phyloP scores from a whole-genome alignment of 257 asterid genomes.

The Solanum ossicruentum region DNA sequence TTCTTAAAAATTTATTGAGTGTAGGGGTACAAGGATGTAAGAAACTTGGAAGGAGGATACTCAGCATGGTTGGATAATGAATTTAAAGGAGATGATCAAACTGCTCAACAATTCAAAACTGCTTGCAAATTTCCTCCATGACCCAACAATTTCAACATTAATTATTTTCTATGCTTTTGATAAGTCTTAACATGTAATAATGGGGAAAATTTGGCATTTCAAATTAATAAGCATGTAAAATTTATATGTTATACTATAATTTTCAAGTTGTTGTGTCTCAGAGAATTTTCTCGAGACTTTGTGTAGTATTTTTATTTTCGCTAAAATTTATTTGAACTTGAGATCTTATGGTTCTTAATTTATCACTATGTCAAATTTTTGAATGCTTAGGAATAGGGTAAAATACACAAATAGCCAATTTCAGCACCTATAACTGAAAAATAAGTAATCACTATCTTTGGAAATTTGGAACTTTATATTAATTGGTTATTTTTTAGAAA shows the following conservation, averaged over 20 bases:
- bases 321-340: background rate
- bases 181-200: background rate
- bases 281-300: background rate
- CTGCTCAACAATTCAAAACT: conserved; percentile 8
- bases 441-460: background rate
- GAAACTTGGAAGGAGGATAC: conserved; percentile 9
- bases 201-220: background rate
- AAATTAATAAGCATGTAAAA: background rate
- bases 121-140: conserved; percentile 11
- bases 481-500: background rate
- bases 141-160: background rate
- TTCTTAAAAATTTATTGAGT: background rate
- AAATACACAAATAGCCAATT: background rate
- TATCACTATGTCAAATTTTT: background rate
- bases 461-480: background rate
- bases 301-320: background rate
- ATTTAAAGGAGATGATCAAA: conserved; percentile 1
- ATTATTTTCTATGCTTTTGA: background rate
- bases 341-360: background rate
- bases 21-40: conserved; percentile 7
- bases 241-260: background rate
- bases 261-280: background rate
- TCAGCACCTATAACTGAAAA: background rate
- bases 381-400: background rate
- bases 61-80: conserved; percentile 14